Conservation (phyloP, 768 basidiomycete species). For the Termitomyces sp. region DNA sequence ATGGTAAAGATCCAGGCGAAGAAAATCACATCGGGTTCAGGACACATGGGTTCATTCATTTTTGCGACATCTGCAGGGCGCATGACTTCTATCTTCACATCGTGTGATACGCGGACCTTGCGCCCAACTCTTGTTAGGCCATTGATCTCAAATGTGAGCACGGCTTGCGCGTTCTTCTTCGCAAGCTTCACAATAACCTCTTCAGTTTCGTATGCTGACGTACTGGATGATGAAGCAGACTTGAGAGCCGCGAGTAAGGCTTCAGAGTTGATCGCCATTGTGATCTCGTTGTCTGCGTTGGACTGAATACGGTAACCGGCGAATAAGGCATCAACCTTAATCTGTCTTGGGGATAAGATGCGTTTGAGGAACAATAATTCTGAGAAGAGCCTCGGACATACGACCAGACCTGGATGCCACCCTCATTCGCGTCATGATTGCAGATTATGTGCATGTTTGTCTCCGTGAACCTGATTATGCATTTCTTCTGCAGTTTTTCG, state of each 20-base stretch:
- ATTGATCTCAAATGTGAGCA: constrained; percentile 73
- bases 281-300: constrained; percentile 79
- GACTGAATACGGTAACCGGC: constrained; percentile 82
- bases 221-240: constrained; percentile 51
- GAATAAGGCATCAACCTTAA: constrained; percentile 68
- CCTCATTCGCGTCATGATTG: constrained; percentile 74
- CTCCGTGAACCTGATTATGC: constrained; percentile 77
- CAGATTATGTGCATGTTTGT: constrained; percentile 80
- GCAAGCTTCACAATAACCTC: constrained; percentile 82
- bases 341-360: constrained; percentile 37
- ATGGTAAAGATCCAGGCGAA: not conserved
- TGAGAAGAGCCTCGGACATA: constrained; percentile 12
- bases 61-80: constrained; percentile 68
- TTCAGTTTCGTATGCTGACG: constrained; percentile 46
- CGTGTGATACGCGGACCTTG: constrained; percentile 66
- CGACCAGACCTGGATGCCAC: constrained; percentile 86
- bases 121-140: constrained; percentile 63
- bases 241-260: constrained; percentile 73
- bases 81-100: constrained; percentile 81
- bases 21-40: constrained; percentile 72
- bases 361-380: not conserved
- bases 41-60: constrained; percentile 79
- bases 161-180: constrained; percentile 79
- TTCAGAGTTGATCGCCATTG: constrained; percentile 67
- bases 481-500: constrained; percentile 82